Conservation (phyloP, 2,329 filamentous ascomycete genomes). For the Trichoderma sp. region DNA sequence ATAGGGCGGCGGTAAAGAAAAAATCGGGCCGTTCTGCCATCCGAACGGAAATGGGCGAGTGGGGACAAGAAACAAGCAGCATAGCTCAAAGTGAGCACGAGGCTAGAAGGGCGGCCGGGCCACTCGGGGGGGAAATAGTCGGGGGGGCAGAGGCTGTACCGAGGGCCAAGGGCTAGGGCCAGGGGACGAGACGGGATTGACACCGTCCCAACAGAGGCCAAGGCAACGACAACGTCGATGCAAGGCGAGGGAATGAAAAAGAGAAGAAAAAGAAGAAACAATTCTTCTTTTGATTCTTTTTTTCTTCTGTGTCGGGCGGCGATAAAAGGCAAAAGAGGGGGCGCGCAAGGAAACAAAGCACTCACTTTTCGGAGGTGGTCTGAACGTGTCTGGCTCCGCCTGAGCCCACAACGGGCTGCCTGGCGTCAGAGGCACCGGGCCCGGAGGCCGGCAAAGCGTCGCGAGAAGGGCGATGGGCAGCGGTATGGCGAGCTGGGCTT, state of each 20-base stretch:
- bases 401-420: conserved; percentile 42
- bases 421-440: conserved; percentile 45
- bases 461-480: conserved; percentile 49
- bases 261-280: not conserved
- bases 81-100: not conserved
- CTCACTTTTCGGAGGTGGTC: conserved; percentile 54
- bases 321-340: not conserved
- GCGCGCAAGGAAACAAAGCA: conserved; percentile 25
- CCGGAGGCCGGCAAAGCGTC: conserved; percentile 55
- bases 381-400: conserved; percentile 48
- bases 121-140: conserved; percentile 14
- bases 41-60: conserved; percentile 18
- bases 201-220: not conserved
- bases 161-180: conserved; percentile 2
- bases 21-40: conserved; percentile 18
- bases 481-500: conserved; percentile 50
- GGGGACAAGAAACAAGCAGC: conserved; percentile 10
- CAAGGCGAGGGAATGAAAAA: not conserved
- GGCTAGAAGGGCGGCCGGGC: conserved; percentile 19
- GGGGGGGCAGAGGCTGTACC: conserved; percentile 5
- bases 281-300: not conserved
- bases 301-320: not conserved
- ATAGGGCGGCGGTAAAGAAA: conserved; percentile 4
- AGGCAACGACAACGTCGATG: not conserved
- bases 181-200: not conserved